Evolutionary conservation across 2,329 filamentous ascomycete genomes (phyloP).

Genomic region (Cladosporium sp.): DNA sequence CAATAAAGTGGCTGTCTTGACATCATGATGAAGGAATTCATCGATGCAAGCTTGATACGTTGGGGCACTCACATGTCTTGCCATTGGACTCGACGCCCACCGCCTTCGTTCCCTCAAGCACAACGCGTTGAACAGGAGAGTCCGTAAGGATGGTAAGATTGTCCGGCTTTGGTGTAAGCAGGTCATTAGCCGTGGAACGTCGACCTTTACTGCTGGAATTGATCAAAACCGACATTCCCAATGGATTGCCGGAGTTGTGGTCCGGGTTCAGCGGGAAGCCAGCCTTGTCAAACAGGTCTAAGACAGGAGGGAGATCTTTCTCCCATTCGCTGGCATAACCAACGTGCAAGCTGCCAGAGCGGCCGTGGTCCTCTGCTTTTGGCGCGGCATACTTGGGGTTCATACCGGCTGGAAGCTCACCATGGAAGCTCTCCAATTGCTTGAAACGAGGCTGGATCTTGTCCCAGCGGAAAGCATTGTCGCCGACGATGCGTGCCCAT

Average conservation of each 20-base stretch:
- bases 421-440: slow-evolving; percentile 52
- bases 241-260: slow-evolving; percentile 55
- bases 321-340: slow-evolving; percentile 29
- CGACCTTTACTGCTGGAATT: slow-evolving; percentile 50
- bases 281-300: slow-evolving; percentile 38
- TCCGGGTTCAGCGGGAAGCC: slow-evolving; percentile 51
- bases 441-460: slow-evolving; percentile 50
- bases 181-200: slow-evolving; percentile 48
- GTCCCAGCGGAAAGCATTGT: slow-evolving; percentile 55
- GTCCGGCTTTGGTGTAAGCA: slow-evolving; percentile 40
- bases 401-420: slow-evolving; percentile 11
- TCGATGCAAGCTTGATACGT: neutral
- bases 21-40: too few species aligned
- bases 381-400: slow-evolving; percentile 1
- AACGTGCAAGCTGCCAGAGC: neutral
- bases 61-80: neutral
- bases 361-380: neutral
- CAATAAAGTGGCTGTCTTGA: too few species aligned
- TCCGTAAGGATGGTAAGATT: slow-evolving; percentile 54
- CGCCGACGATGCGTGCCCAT: slow-evolving; percentile 54
- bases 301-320: slow-evolving; percentile 26
- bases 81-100: slow-evolving; percentile 40
- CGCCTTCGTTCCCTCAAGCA: slow-evolving; percentile 45
- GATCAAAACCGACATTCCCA: slow-evolving; percentile 52
- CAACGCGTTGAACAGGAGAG: slow-evolving; percentile 45